phyloP scores from a whole-genome alignment of 2,329 filamentous ascomycete genomes.

The Aspergillus phoenicis region DNA sequence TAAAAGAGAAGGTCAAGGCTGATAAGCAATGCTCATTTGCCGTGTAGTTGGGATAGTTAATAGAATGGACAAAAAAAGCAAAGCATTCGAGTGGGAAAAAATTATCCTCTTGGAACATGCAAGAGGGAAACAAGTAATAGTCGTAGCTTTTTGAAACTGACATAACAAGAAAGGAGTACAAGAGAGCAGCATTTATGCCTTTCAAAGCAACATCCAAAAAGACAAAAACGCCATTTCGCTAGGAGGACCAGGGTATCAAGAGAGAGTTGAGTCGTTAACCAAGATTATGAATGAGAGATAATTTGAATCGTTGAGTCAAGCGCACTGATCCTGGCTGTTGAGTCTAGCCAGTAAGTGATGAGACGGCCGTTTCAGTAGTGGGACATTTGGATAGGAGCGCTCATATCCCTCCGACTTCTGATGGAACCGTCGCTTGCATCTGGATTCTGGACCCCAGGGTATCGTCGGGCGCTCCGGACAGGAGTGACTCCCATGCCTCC shows the following conservation, averaged over 20 bases:
- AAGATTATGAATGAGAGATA: conserved; percentile 13
- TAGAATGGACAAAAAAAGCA: background rate
- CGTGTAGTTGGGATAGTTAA: background rate
- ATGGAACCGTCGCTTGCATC: conserved; percentile 32
- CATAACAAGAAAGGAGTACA: background rate
- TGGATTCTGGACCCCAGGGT: conserved; percentile 36
- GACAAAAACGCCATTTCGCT: conserved; percentile 22
- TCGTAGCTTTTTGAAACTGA: background rate
- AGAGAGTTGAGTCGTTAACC: conserved; percentile 18
- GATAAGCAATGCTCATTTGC: background rate
- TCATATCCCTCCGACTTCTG: conserved; percentile 40
- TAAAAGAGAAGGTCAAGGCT: background rate
- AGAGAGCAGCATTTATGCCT: background rate
- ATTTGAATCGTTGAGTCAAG: conserved; percentile 7
- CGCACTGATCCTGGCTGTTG: conserved; percentile 11
- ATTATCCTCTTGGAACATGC: background rate
- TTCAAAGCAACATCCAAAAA: background rate
- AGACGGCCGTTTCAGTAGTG: conserved; percentile 23
- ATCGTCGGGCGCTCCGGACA: conserved; percentile 31
- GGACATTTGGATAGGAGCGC: conserved; percentile 41
- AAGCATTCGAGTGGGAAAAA: background rate
- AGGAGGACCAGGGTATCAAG: conserved; percentile 33
- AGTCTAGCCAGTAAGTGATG: background rate
- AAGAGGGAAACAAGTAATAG: background rate
- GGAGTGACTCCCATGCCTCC: conserved; percentile 30